phyloP scores from a whole-genome alignment of 192 early-diverging fungal genomes.

The Linnemannia zychae region DNA sequence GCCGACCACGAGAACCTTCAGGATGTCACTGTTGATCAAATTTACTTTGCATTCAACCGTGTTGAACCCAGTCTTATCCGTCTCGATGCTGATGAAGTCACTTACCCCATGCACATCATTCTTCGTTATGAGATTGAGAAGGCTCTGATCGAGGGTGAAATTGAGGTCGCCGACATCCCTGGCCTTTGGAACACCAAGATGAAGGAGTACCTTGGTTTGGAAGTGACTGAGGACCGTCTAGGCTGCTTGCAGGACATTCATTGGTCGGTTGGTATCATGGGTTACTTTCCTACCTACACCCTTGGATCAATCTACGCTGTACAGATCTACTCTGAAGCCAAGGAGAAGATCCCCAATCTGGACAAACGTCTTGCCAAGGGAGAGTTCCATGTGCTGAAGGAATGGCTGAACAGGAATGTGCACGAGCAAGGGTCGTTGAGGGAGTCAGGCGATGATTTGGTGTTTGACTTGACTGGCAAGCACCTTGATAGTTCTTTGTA shows the following conservation, averaged over 20 bases:
- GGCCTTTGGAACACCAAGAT: slow-evolving; percentile 54
- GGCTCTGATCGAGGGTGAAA: slow-evolving; percentile 45
- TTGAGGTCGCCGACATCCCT: slow-evolving; percentile 53
- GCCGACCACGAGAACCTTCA: slow-evolving; percentile 37
- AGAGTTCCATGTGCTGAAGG: slow-evolving; percentile 54
- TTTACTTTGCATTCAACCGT: slow-evolving; percentile 54
- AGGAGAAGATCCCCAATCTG: slow-evolving; percentile 42
- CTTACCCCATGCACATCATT: slow-evolving; percentile 57
- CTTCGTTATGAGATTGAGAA: slow-evolving; percentile 58
- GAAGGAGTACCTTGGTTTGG: slow-evolving; percentile 58
- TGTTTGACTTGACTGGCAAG: slow-evolving; percentile 43
- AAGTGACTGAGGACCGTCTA: slow-evolving; percentile 34
- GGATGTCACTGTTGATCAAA: slow-evolving; percentile 16
- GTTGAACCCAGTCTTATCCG: slow-evolving; percentile 54
- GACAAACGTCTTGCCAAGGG: slow-evolving; percentile 52
- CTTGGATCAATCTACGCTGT: slow-evolving; percentile 53
- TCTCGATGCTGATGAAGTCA: slow-evolving; percentile 57
- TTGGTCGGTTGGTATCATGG: slow-evolving; percentile 50
- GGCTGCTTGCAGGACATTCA: slow-evolving; percentile 61
- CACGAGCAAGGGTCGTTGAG: slow-evolving; percentile 48
- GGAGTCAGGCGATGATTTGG: slow-evolving; percentile 53
- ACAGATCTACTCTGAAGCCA: slow-evolving; percentile 39
- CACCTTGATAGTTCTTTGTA: slow-evolving; percentile 40
- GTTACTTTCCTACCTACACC: slow-evolving; percentile 61
- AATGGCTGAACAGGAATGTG: slow-evolving; percentile 58